Evolutionary conservation across 78 protist genomes (phyloP).

Genomic region (slime mould (Dictyostelium discoideum)): DNA sequence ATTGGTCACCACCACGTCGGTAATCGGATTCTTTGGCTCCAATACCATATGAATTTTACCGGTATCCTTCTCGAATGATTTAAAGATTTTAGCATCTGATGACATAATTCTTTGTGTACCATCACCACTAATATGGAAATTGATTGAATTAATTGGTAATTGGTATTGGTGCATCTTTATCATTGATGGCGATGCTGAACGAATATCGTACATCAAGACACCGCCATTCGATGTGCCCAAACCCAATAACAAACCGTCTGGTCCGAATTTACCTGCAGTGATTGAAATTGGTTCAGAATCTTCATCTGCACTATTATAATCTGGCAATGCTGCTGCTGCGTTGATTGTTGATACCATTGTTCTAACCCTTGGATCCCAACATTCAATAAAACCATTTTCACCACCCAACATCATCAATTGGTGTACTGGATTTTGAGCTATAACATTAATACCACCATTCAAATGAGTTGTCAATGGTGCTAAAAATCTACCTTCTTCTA

Average conservation of each 20-base stretch:
- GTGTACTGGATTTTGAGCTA: slow-evolving; percentile 69
- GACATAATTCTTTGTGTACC: slow-evolving; percentile 67
- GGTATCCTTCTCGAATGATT: slow-evolving; percentile 86
- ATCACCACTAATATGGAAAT: slow-evolving; percentile 74
- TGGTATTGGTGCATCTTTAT: slow-evolving; percentile 95
- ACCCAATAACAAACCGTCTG: slow-evolving; percentile 88
- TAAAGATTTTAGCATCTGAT: slow-evolving; percentile 83
- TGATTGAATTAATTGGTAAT: slow-evolving; percentile 81
- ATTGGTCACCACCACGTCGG: slow-evolving; percentile 52
- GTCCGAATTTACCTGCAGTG: slow-evolving; percentile 60
- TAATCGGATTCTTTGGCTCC: slow-evolving; percentile 89
- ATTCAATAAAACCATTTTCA: slow-evolving; percentile 84
- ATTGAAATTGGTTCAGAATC: slow-evolving; percentile 37
- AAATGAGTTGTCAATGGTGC: slow-evolving; percentile 75
- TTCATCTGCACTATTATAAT: not conserved
- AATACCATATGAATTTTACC: slow-evolving; percentile 81
- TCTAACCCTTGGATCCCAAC: slow-evolving; percentile 87
- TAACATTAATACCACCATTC: slow-evolving; percentile 68
- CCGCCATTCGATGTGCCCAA: slow-evolving; percentile 93
- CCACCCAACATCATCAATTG: slow-evolving; percentile 83
- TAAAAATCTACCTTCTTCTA: slow-evolving; percentile 94
- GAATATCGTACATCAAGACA: slow-evolving; percentile 93
- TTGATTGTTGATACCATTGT: slow-evolving; percentile 14
- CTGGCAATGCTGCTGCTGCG: slow-evolving; percentile 41
- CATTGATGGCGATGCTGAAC: slow-evolving; percentile 83